A percentile compares a stretch with the other conserved stretches of the same genome.
These are phyloP conservation scores for Penstemon barbatus DNA, from an alignment of 257 asterid species.

Conservation along the genomic window DNA sequence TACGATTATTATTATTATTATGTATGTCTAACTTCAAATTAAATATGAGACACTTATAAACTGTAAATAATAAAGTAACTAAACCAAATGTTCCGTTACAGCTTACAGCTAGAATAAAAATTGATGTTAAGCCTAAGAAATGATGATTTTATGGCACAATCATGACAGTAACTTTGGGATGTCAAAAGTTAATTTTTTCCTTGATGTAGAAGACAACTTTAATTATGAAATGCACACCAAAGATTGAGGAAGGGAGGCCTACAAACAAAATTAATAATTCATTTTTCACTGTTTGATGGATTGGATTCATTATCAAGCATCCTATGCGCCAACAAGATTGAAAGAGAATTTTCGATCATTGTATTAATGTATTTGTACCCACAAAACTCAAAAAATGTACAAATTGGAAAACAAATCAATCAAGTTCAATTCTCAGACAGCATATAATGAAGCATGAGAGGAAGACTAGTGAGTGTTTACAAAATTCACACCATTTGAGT, in stretches of 20 bases:
- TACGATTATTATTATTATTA: too few species aligned
- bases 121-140: background rate
- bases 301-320: constrained; percentile 54
- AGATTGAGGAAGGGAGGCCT: constrained; percentile 15
- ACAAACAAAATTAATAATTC: constrained; percentile 27
- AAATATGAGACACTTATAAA: too few species aligned
- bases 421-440: background rate
- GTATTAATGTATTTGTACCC: constrained; percentile 10
- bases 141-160: constrained; percentile 31
- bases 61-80: background rate
- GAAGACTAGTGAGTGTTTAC: too few species aligned
- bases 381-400: constrained; percentile 18
- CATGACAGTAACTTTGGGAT: constrained; percentile 30
- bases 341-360: constrained; percentile 14
- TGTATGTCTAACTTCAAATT: too few species aligned
- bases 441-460: background rate
- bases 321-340: constrained; percentile 37
- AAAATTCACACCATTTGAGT: background rate
- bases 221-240: constrained; percentile 31
- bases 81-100: background rate
- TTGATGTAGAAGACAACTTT: constrained; percentile 51
- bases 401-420: background rate
- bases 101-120: background rate
- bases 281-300: constrained; percentile 30
- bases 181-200: constrained; percentile 33